Evolutionary conservation across 768 basidiomycete species (phyloP).

Genomic region (Jaapia argillacea): DNA sequence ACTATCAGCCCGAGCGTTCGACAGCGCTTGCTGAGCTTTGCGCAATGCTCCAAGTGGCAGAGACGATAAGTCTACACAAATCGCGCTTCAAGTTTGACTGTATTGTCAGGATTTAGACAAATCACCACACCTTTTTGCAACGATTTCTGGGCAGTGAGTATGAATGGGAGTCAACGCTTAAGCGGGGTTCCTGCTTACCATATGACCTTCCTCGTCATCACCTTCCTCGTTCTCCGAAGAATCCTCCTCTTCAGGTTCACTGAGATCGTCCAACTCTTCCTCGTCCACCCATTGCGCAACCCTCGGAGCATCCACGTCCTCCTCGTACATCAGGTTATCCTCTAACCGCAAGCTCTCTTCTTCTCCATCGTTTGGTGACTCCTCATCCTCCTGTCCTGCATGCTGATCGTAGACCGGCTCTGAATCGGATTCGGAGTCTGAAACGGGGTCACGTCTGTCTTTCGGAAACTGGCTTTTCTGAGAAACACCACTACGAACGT

Average conservation of each 20-base stretch:
- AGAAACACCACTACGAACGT: too few relatives aligned
- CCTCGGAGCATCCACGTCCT: slow-evolving; percentile 4
- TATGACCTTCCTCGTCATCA: background rate
- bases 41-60: slow-evolving; percentile 58
- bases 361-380: too few relatives aligned
- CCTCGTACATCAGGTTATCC: slow-evolving; percentile 5
- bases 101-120: background rate
- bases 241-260: background rate
- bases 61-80: slow-evolving; percentile 38
- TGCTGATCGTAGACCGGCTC: too few relatives aligned
- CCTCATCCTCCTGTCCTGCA: too few relatives aligned
- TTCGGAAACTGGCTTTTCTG: too few relatives aligned
- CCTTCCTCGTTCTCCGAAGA: too few relatives aligned
- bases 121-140: background rate
- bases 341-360: too few relatives aligned
- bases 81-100: background rate
- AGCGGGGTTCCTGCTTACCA: too few relatives aligned
- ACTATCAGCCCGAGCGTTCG: slow-evolving; percentile 27
- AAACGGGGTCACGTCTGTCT: too few relatives aligned
- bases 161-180: too few relatives aligned
- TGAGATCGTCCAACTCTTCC: slow-evolving; percentile 2
- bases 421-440: too few relatives aligned
- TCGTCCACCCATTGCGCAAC: slow-evolving; percentile 4
- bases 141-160: background rate
- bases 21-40: slow-evolving; percentile 50